Base-by-base conservation (phyloP, 495 filamentous ascomycete species). In the Aspergillus avenaceus region DNA sequence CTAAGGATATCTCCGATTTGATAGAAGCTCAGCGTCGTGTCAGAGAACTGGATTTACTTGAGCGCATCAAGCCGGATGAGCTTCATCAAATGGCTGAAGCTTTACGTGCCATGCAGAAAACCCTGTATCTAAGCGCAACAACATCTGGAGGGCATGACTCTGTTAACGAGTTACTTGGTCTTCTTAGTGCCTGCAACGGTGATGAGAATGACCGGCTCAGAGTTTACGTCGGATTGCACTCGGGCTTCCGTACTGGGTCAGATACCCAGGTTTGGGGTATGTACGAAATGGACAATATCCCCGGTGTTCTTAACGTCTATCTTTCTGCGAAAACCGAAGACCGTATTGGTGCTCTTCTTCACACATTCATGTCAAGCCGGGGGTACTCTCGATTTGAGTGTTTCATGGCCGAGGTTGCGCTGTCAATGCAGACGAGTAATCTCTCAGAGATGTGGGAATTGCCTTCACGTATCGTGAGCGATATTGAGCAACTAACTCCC, bases 241-340 rank as follows among this genome's bases (percentile, higher is more conserved):
- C 78, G 37, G 81, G 79, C 9, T 76, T 83, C 28, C 74, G 73
- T 38, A 75, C 71, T 12, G 66, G 62, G 11, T 49, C 64, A 1
- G 72, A 74, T 12, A 52, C 56, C 18, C 75, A 78, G 24, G 82
- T 82, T 52, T 83, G 79, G 80, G 74, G 70, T 19, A 71, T 83
- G 4, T 79, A 73, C 46, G 69, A 77, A 31, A 50, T 69, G 12
- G 74, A 82, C 16, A 43, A 77, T 49, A 72, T 75, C 1, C 75
- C 57, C 0, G 67, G 74, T 18, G 62, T 57, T 5, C 43, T 74
- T 5, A 71, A 77, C 14, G 61, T 84, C 9, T 84, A 74, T 43
- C 56, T 76, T 2, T 84, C 81, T 9, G 80, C 79, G 49, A 79
- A 77, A 24, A 73, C 73, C 0, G 68, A 69, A 19, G 76, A 79